Evolutionary conservation across 164 flowering plant genomes (phyloP).

Genomic region (Vitis cinerea): DNA sequence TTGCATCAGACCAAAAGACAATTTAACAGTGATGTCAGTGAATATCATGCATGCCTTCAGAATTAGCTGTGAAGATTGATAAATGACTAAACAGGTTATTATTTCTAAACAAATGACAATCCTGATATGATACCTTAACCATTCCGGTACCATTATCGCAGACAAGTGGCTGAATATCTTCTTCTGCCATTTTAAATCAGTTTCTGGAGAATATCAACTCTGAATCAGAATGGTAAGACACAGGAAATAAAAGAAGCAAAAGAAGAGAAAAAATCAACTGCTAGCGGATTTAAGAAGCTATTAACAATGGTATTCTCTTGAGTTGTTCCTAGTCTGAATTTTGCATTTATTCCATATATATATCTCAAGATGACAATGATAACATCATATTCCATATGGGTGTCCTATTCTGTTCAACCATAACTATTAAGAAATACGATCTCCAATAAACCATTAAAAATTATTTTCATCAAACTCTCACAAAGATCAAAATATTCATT

Average conservation of each 20-base stretch:
- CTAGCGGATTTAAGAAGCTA: neutral
- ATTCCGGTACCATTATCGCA: conserved; percentile 73
- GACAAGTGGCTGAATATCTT: conserved; percentile 64
- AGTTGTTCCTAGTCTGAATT: too few relatives aligned
- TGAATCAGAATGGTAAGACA: neutral
- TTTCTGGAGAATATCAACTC: conserved; percentile 7
- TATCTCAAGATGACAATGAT: neutral
- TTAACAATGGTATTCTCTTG: too few relatives aligned
- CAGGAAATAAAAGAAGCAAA: neutral
- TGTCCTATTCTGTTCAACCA: neutral
- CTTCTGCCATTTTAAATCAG: conserved; percentile 54
- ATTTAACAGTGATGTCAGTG: neutral
- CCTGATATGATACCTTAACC: conserved; percentile 43
- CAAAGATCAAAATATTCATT: too few relatives aligned
- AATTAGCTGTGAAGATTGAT: neutral
- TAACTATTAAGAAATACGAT: too few relatives aligned
- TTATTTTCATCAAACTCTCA: too few relatives aligned
- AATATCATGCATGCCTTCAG: neutral
- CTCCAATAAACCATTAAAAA: too few relatives aligned
- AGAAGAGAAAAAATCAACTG: neutral
- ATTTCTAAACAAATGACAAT: neutral
- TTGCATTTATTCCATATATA: neutral
- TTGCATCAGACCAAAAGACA: neutral
- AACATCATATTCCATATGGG: neutral
- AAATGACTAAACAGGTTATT: too few relatives aligned